Base-by-base conservation (phyloP, 2,329 filamentous ascomycete species). In the Exophiala sp. region DNA sequence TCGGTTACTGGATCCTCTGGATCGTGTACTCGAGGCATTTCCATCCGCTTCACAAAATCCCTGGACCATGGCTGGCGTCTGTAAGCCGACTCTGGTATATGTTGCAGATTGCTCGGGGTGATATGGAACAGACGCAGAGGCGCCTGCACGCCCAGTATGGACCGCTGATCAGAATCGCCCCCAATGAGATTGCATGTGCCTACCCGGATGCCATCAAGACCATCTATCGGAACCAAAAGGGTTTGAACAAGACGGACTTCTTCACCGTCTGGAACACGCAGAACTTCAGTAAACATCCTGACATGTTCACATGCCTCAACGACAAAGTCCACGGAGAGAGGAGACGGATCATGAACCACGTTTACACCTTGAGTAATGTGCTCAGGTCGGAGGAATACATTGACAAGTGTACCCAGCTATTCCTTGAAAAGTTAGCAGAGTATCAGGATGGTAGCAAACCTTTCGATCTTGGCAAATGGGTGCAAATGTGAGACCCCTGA, bases 151-250 rank as follows among this genome's bases (percentile, higher is more conserved):
- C 37, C 35, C 13, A 40, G 18, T 48, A 57, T 29, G 58, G 58
- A 5, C 43, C 48, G 2, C 59, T 70, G 2, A 67, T 73, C 14
- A 65, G 71, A 1, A 64, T 70, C 11, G 61, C 63, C 0, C 72
- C 72, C 0, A 64, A 65, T 30, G 62, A 70, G 21, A 57, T 64
- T 16, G 52, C 58, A 13, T 62, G 56, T 37, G 56, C 56, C 30
- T 58, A 59, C 16, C 59, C 58, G 2, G 52, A 59, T 13, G 59
- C 62, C 21, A 56, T 62, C 52, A 60, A 60, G 37, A 53, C 41
- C 7, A 58, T 64, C 29, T 65, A 59, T 32, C 46, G 61, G 46
- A 56, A 53, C 46, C 49, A 57, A 29, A 40, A 27, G 9, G 48
- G 39, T 14, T 24, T 60, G 39, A 14, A 29, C 2, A 58, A 65